phyloP scores from a whole-genome alignment of 2,329 filamentous ascomycete species.

The Tolypocladium guangdongense region DNA sequence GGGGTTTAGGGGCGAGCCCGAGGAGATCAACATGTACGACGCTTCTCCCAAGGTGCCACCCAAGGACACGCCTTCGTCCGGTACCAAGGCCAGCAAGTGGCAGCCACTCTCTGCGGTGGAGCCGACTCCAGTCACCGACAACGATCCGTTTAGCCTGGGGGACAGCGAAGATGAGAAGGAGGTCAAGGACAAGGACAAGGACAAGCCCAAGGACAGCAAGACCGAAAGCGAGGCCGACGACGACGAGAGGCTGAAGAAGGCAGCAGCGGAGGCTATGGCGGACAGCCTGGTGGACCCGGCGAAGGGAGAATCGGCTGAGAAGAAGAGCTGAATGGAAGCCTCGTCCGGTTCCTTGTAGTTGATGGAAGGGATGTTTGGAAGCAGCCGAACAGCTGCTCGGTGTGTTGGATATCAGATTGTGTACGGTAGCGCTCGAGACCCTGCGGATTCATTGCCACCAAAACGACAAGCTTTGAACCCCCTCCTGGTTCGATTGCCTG shows the following conservation, averaged over 20 bases:
- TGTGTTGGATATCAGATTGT: background rate
- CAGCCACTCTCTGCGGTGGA: slow-evolving; percentile 79
- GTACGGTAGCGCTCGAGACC: background rate
- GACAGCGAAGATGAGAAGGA: slow-evolving; percentile 90
- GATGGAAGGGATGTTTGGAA: background rate
- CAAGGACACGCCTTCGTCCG: slow-evolving; percentile 37
- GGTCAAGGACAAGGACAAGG: slow-evolving; percentile 27
- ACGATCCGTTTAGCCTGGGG: slow-evolving; percentile 92
- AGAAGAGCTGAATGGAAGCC: slow-evolving; percentile 19
- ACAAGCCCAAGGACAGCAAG: slow-evolving; percentile 44
- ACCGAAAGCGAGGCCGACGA: slow-evolving; percentile 43
- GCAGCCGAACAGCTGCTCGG: background rate
- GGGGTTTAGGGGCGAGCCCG: slow-evolving; percentile 51
- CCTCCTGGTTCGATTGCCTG: background rate
- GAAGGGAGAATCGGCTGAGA: slow-evolving; percentile 20
- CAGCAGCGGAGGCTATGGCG: slow-evolving; percentile 50
- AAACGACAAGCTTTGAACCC: too few relatives aligned
- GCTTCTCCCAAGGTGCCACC: slow-evolving; percentile 44
- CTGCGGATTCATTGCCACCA: background rate
- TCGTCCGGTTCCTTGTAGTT: too few relatives aligned
- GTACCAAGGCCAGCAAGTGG: slow-evolving; percentile 82
- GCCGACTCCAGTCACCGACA: slow-evolving; percentile 73
- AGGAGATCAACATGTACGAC: slow-evolving; percentile 72
- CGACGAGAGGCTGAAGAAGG: slow-evolving; percentile 52
- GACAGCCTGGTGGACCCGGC: slow-evolving; percentile 37